phyloP scores from a whole-genome alignment of 306 rosid species.

The Prunus salicina region DNA sequence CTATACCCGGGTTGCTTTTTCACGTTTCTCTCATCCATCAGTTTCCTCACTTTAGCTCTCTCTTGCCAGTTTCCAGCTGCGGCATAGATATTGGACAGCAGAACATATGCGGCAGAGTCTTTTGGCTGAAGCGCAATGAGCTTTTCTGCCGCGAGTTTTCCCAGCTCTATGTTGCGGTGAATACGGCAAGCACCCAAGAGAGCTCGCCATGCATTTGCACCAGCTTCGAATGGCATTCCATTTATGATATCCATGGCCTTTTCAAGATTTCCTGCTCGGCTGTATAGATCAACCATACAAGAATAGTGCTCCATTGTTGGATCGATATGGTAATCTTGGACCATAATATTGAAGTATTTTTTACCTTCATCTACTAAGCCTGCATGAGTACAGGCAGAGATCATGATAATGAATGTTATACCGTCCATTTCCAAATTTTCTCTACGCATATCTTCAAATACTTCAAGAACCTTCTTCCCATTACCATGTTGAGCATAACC shows the following conservation, averaged over 20 bases:
- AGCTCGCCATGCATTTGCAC: constrained; percentile 76
- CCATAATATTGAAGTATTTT: constrained; percentile 59
- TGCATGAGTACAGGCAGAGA: constrained; percentile 83
- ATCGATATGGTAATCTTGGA: constrained; percentile 43
- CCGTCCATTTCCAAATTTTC: constrained; percentile 55
- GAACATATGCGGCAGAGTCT: constrained; percentile 76
- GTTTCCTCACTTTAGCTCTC: constrained; percentile 65
- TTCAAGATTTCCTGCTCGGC: constrained; percentile 70
- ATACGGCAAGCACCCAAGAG: constrained; percentile 82
- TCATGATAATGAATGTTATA: constrained; percentile 74
- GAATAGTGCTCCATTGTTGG: constrained; percentile 79
- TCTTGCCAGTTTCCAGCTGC: constrained; percentile 88
- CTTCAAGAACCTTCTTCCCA: constrained; percentile 67
- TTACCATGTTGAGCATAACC: constrained; percentile 91
- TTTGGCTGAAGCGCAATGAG: constrained; percentile 76
- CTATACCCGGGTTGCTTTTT: constrained; percentile 91
- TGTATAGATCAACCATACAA: constrained; percentile 90
- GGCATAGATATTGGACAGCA: constrained; percentile 80
- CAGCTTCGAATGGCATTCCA: constrained; percentile 65
- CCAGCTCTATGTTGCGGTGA: constrained; percentile 66
- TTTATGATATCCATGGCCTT: constrained; percentile 65
- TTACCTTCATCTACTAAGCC: constrained; percentile 81
- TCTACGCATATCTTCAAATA: constrained; percentile 62
- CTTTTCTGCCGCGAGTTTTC: constrained; percentile 78
- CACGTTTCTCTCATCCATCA: constrained; percentile 78